Evolutionary conservation across 495 filamentous ascomycete genomes (phyloP).

Genomic region (Evansstolkia leycettana): DNA sequence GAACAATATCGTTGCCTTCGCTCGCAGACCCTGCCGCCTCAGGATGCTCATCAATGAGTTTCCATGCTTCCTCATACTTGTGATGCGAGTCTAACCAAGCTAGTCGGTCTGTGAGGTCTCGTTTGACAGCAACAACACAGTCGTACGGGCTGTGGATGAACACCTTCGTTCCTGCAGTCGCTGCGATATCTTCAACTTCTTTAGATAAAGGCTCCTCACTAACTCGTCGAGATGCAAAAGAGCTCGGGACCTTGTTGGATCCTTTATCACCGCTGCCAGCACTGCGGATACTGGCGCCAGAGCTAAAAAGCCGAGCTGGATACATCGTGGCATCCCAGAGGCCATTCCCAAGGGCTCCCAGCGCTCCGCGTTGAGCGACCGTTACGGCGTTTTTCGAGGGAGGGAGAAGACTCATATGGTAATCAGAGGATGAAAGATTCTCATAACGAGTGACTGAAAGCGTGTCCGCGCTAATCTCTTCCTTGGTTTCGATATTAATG

Average conservation of each 20-base stretch:
- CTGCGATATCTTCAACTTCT: conserved; percentile 30
- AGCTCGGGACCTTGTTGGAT: conserved; percentile 30
- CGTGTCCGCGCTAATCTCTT: conserved; percentile 69
- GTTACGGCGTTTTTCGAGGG: conserved; percentile 51
- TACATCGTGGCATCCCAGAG: conserved; percentile 75
- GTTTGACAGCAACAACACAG: conserved; percentile 73
- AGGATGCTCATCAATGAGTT: conserved; percentile 72
- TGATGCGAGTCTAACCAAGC: conserved; percentile 70
- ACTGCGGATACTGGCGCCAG: conserved; percentile 71
- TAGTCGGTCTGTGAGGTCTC: conserved; percentile 74
- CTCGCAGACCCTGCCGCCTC: conserved; percentile 25
- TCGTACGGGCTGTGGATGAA: conserved; percentile 96
- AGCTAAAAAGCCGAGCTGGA: conserved; percentile 73
- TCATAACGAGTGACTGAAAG: conserved; percentile 76
- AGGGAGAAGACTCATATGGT: conserved; percentile 76
- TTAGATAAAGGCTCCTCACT: conserved; percentile 21
- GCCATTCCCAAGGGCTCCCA: conserved; percentile 52
- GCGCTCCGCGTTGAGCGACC: conserved; percentile 48
- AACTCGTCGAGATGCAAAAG: conserved; percentile 25
- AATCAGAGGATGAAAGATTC: conserved; percentile 76
- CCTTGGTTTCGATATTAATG: conserved; percentile 72
- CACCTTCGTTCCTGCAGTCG: conserved; percentile 70
- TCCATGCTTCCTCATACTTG: conserved; percentile 77
- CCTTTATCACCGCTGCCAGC: conserved; percentile 47
- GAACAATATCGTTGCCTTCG: conserved; percentile 41